Percentiles rank a stretch among this genome's conserved stretches.
Conservation (phyloP, 805 yeast genomes). For the Zygosaccharomyces bisporus region DNA sequence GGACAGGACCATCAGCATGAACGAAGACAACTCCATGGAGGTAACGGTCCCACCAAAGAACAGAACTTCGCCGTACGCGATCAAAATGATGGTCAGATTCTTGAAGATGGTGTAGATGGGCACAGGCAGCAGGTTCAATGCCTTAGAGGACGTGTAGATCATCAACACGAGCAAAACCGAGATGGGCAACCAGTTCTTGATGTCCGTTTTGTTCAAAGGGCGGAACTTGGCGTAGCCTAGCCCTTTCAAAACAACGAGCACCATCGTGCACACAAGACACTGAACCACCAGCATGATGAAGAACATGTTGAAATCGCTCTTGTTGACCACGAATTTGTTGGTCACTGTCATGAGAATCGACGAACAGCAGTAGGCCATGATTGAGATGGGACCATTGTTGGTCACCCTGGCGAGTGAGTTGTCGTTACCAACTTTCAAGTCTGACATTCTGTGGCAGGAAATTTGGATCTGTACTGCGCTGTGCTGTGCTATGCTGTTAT, state of each 20-base stretch:
- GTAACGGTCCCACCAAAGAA: slow-evolving; percentile 96
- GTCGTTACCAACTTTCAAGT: slow-evolving; percentile 26
- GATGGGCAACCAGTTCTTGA: slow-evolving; percentile 94
- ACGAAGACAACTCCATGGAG: slow-evolving; percentile 83
- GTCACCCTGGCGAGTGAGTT: slow-evolving; percentile 33
- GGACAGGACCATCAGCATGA: slow-evolving; percentile 87
- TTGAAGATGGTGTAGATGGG: slow-evolving; percentile 98
- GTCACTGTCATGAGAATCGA: slow-evolving; percentile 97
- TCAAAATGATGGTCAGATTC: slow-evolving; percentile 91
- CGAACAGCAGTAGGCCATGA: slow-evolving; percentile 81
- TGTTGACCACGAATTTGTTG: slow-evolving; percentile 83
- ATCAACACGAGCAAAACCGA: slow-evolving; percentile 82
- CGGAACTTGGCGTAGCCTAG: slow-evolving; percentile 81
- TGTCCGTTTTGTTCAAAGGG: slow-evolving; percentile 79
- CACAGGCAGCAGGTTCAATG: slow-evolving; percentile 82
- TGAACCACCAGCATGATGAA: slow-evolving; percentile 87
- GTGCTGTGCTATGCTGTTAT: no score
- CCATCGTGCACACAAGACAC: slow-evolving; percentile 73
- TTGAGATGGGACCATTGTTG: slow-evolving; percentile 58
- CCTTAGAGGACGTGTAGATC: slow-evolving; percentile 96
- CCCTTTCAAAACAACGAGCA: slow-evolving; percentile 68
- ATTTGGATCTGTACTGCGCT: neutral
- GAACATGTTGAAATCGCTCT: slow-evolving; percentile 73
- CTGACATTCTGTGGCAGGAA: slow-evolving; percentile 26
- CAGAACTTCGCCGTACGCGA: slow-evolving; percentile 96